A percentile compares a stretch with the other conserved stretches of the same genome.
These are phyloP conservation scores for Fraxinus sp. DNA, from an alignment of 305 asterid species.

Conservation along the genomic window DNA sequence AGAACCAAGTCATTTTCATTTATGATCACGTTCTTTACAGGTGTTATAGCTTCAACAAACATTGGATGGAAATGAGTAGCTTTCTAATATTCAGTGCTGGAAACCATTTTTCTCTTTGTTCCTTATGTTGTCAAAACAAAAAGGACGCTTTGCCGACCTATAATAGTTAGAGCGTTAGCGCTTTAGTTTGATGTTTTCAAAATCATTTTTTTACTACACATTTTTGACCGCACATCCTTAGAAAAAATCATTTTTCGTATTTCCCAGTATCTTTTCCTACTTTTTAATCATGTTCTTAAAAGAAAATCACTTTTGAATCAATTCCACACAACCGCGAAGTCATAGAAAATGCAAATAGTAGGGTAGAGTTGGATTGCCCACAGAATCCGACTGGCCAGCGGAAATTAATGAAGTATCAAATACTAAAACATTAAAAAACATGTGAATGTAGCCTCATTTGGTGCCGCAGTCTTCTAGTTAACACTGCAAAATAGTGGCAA, in stretches of 20 bases:
- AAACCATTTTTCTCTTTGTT: background rate
- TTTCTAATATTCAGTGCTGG: background rate
- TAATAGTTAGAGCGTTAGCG: no score
- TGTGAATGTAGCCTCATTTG: background rate
- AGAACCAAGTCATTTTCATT: background rate
- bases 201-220: background rate
- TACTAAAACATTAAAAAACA: background rate
- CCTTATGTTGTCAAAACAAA: background rate
- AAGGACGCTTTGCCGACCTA: no score
- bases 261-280: background rate
- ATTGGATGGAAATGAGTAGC: background rate
- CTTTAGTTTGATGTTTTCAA: no score
- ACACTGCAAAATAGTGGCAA: background rate
- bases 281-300: background rate
- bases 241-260: no score
- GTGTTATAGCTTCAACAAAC: background rate
- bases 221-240: background rate
- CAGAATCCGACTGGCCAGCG: background rate
- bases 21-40: background rate
- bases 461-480: background rate
- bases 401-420: background rate
- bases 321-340: background rate
- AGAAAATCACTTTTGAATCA: background rate
- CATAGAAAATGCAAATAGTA: background rate
- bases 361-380: background rate